Evolutionary conservation across 768 basidiomycete species (phyloP), one percentile per base, ranked within the genome.

Genomic region (Austroboletus festivus): DNA sequence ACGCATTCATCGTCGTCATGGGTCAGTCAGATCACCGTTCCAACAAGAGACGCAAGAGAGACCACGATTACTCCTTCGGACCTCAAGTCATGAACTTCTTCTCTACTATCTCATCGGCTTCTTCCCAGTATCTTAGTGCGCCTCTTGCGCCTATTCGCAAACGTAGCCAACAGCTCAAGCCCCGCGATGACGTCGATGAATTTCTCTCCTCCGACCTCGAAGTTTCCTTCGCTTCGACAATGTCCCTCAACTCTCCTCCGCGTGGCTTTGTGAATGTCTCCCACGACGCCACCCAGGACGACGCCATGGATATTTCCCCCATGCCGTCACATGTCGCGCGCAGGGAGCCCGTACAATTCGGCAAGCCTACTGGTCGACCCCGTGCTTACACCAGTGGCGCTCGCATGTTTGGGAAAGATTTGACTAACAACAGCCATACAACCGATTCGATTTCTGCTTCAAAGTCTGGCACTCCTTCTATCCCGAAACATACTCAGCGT

Each of bases 301-400:
- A 83, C 44, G 78, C 86, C 4, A 91, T 91, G 89, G 89, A 91
- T 59, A 85, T 92, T 40, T 91, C 89, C 4, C 89, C 89, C 9
- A 79, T 77, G 20, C 84, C 68, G 7, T 57, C 64, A 68, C 65
- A 51, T 38, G 46, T 54, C 23, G n/a, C 51, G 47, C 54, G 59
- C 55, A 61, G 43, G 46, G 62, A 56, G 62, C 65, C 52, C 48
- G 61, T 46, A 68, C 64, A 54, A 52, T 63, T 42, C 31, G 48
- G 34, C 43, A 70, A 63, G 53, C 59, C 64, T 15, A 58, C 64
- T 19, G 65, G 64, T 31, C 80, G 86, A 21, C 82, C 85, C 4
- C 79, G 84, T 44, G 82, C 85, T 21, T 81, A 79, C 48, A 87
- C 85, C 0, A 82, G 77, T 50, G 76, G 73, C 11, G 77, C 80